Base-by-base conservation (phyloP, 768 basidiomycete genomes). In the Agaricus blazei region DNA sequence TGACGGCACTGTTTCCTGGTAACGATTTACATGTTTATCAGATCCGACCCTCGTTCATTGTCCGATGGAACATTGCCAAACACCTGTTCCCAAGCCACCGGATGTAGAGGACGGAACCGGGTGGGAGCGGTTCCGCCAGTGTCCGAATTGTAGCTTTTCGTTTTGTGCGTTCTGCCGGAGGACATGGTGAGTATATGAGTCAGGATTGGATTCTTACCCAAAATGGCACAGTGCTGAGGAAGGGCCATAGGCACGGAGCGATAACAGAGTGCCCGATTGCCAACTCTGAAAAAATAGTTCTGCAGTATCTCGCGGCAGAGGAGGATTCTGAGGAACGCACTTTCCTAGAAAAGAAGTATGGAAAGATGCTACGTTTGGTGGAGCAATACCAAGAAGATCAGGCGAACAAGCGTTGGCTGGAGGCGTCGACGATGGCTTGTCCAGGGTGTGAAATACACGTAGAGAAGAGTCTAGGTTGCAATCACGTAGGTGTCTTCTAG, bases 131-230 rank as follows among this genome's bases (percentile, higher is more conserved):
- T 76, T 93, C 46, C 80, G 93, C 50, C 80, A 78, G 37, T 95
- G 93, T 62, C 69, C 79, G 3, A 67, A 69, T 31, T 96, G 93
- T 65, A 72, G 72, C 3, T 94, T 82, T 69, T 85, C 85, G 0
- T 95, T 95, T 65, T 95, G 93, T 68, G 79, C 83, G 3, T 87
- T 88, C 61, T 97, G 93, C 66, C 80, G 78, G 59, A 79, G 84
- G 43, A 87, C 88, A 48, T 96, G 93, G 90, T 88, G 63, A 59
- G 76, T 54, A 27, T 45, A 48, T 31, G 9, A 41, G 19, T 47
- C 46, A 43, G 36, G 11, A 19, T 36, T 51, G 23, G 48, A 34
- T 31, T 24, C 23, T 34, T 19, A 41, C 40, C 48, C 19, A 9
- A 5, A 47, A 19, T 27, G 1, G 43, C 37, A 4, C 51, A 37